Evolutionary conservation across 2,329 filamentous ascomycete genomes (phyloP).

Genomic region (Pyrenophora graminea): DNA sequence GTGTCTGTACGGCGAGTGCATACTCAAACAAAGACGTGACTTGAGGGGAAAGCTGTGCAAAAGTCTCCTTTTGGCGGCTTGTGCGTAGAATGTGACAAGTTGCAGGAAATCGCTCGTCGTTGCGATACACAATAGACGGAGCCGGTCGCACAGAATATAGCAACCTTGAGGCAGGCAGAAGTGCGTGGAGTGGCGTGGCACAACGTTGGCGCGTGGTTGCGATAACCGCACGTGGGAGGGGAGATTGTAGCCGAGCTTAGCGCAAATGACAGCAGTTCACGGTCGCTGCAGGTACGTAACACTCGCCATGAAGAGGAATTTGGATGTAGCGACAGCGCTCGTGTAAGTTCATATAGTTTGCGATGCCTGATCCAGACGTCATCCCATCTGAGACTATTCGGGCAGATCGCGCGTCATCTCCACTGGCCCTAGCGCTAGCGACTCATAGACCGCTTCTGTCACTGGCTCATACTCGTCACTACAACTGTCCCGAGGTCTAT

Average conservation of each 20-base stretch:
- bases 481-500: too few species aligned
- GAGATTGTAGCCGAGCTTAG: slow-evolving; percentile 17
- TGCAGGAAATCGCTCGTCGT: slow-evolving; percentile 1
- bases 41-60: neutral
- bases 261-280: slow-evolving; percentile 1
- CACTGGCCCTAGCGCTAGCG: slow-evolving; percentile 13
- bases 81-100: neutral
- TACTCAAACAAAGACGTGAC: slow-evolving; percentile 24
- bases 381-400: slow-evolving; percentile 6
- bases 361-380: slow-evolving; percentile 14
- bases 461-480: too few species aligned
- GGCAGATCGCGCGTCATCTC: slow-evolving; percentile 17
- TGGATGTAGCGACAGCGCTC: neutral
- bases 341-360: neutral
- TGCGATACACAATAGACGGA: neutral
- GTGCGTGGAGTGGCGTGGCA: slow-evolving; percentile 10
- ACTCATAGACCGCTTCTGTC: too few species aligned
- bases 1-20: slow-evolving; percentile 26
- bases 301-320: neutral
- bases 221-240: slow-evolving; percentile 3
- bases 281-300: slow-evolving; percentile 1
- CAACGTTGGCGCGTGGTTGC: slow-evolving; percentile 7
- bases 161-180: neutral
- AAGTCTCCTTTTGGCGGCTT: neutral
- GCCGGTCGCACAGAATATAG: neutral